Base-by-base conservation (phyloP, 768 basidiomycete genomes). In the Mycena filopes region DNA sequence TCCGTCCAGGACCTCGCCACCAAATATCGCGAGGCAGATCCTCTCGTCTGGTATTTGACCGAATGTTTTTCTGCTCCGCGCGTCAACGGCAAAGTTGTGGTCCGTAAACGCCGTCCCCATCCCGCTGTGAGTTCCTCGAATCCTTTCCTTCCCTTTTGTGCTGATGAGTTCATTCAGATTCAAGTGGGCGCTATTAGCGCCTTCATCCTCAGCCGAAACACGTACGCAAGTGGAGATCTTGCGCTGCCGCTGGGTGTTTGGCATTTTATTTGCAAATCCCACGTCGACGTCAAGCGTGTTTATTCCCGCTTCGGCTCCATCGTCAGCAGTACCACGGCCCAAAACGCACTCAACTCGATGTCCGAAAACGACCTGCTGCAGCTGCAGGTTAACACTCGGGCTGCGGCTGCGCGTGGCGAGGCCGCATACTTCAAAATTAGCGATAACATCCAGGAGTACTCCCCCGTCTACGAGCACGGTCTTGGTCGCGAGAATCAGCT, bases 1-100 rank as follows among this genome's bases (percentile, higher is more conserved):
- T 66, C 67, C 20, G 67, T 74, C 21, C n/a, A 65, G 16, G 33
- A 20, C 18, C 63, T 67, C 2, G 47, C 47, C 20, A 49, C 69
- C 18, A 58, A 68, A 42, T 71, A 70, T 43, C 58, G 62, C 36
- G 23, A 43, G 12, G 41, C 55, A 1, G 72, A 65, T 33, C 54
- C 54, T 15, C 49, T 71, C n/a, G 47, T 48, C 7, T 48, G 46
- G 46, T 48, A 48, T 48, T 2, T 48, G 0, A 26, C 26, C 0
- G 46, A 48, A 26, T 48, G 26, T 28, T 18, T 48, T 15, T 6
- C n/a, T 18, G 26, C 26, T 3, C 26, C 46, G 25, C 46, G 46
- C 8, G 15, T 16, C 10, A 48, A 48, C 13, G 46, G 46, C 15
- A 28, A 28, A 28, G 46, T 48, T 0, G 18, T 48, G 15, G 13